Evolutionary conservation across 805 yeast species (phyloP).

Genomic region (Ogataea trehalophila): DNA sequence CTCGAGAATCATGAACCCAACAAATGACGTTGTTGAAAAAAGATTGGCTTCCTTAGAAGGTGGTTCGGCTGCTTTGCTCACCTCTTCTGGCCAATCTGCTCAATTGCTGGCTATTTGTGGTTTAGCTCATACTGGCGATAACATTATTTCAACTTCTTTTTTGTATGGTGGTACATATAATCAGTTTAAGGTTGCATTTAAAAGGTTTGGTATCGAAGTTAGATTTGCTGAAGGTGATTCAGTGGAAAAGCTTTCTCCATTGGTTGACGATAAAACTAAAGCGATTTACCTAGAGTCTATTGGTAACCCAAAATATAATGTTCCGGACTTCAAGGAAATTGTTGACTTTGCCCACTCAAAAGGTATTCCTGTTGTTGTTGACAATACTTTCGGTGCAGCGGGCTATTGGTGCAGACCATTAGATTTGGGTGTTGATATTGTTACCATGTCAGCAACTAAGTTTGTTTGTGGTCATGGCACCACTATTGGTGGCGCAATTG

Average conservation of each 20-base stretch:
- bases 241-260: slow-evolving; percentile 62
- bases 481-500: slow-evolving; percentile 85
- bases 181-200: slow-evolving; percentile 89
- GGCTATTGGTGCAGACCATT: slow-evolving; percentile 83
- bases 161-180: slow-evolving; percentile 96
- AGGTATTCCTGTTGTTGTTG: slow-evolving; percentile 88
- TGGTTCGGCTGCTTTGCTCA: slow-evolving; percentile 87
- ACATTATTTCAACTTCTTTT: slow-evolving; percentile 79
- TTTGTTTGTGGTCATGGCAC: slow-evolving; percentile 99
- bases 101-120: slow-evolving; percentile 81
- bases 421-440: slow-evolving; percentile 86
- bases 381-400: slow-evolving; percentile 97
- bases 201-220: slow-evolving; percentile 75
- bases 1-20: slow-evolving; percentile 89
- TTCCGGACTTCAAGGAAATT: slow-evolving; percentile 83
- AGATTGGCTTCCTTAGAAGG: slow-evolving; percentile 90
- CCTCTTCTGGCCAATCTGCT: slow-evolving; percentile 96
- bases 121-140: slow-evolving; percentile 84
- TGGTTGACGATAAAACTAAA: slow-evolving; percentile 80
- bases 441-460: slow-evolving; percentile 92
- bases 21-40: slow-evolving; percentile 85
- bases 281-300: slow-evolving; percentile 87
- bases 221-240: slow-evolving; percentile 81
- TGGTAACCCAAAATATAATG: slow-evolving; percentile 89
- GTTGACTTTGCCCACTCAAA: slow-evolving; percentile 74